Percentiles rank a stretch among this genome's conserved stretches.
These are phyloP conservation scores for Cyphellophora attinorum DNA, from an alignment of 2,329 filamentous ascomycete genomes.

Conservation along the genomic window DNA sequence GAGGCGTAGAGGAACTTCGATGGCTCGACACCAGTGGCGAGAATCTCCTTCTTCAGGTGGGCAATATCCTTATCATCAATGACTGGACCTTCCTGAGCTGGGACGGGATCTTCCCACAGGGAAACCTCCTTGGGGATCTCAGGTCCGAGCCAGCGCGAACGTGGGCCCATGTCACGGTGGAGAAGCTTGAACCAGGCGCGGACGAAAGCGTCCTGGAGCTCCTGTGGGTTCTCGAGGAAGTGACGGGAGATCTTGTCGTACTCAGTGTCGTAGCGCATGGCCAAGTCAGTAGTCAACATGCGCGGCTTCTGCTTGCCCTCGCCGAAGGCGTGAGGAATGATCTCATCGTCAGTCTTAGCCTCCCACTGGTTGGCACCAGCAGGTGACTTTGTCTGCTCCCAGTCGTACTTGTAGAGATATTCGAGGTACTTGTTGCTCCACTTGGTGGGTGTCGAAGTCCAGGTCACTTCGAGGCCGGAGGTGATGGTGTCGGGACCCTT, in stretches of 20 bases:
- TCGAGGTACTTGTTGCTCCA: constrained; percentile 68
- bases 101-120: constrained; percentile 68
- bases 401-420: constrained; percentile 69
- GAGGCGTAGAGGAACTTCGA: constrained; percentile 56
- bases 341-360: constrained; percentile 55
- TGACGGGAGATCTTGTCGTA: constrained; percentile 69
- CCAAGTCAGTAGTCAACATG: constrained; percentile 68
- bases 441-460: constrained; percentile 66
- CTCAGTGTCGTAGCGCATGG: constrained; percentile 59
- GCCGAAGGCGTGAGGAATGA: constrained; percentile 65
- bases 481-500: constrained; percentile 67
- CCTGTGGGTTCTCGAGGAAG: constrained; percentile 58
- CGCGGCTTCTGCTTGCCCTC: constrained; percentile 64
- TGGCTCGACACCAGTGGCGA: constrained; percentile 51
- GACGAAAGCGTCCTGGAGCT: constrained; percentile 60
- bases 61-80: constrained; percentile 55
- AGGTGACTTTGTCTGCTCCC: constrained; percentile 66
- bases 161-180: constrained; percentile 69
- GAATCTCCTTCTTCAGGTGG: constrained; percentile 59
- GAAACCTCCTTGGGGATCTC: constrained; percentile 61
- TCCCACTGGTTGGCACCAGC: constrained; percentile 70
- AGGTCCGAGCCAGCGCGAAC: constrained; percentile 61
- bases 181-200: constrained; percentile 77
- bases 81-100: constrained; percentile 46
- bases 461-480: constrained; percentile 67